A percentile compares a stretch with the other conserved stretches of the same genome.
Evolutionary conservation across 2,329 filamentous ascomycete genomes (phyloP).

Genomic region (Trichoderma koningii): DNA sequence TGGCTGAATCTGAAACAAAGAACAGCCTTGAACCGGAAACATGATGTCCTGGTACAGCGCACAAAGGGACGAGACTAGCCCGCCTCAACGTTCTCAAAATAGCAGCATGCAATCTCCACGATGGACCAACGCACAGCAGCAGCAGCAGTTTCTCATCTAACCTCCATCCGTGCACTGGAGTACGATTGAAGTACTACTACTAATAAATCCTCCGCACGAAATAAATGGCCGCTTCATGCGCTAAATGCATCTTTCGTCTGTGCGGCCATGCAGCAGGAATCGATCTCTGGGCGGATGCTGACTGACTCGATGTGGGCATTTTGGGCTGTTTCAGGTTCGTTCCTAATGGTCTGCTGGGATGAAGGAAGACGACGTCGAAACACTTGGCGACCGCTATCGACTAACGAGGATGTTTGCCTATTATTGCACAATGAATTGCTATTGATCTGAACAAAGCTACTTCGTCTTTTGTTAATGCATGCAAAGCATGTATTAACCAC

Average conservation of each 20-base stretch:
- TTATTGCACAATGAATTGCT: not conserved
- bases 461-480: not conserved
- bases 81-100: too few species aligned
- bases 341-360: not conserved
- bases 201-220: not conserved
- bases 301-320: slow-evolving; percentile 5
- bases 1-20: too few species aligned
- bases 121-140: not conserved
- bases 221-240: not conserved
- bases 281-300: not conserved
- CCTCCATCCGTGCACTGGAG: not conserved
- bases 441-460: not conserved
- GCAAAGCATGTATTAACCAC: too few species aligned
- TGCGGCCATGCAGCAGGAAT: too few species aligned
- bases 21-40: too few species aligned
- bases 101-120: not conserved
- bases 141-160: not conserved
- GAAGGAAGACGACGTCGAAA: not conserved
- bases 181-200: too few species aligned
- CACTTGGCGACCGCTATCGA: not conserved
- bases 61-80: too few species aligned
- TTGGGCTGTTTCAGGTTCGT: not conserved
- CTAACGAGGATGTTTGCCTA: not conserved
- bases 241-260: not conserved
- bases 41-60: too few species aligned